These are phyloP conservation scores for Cephaloascus fragrans DNA, from an alignment of 805 yeast species.

Conservation along the genomic window DNA sequence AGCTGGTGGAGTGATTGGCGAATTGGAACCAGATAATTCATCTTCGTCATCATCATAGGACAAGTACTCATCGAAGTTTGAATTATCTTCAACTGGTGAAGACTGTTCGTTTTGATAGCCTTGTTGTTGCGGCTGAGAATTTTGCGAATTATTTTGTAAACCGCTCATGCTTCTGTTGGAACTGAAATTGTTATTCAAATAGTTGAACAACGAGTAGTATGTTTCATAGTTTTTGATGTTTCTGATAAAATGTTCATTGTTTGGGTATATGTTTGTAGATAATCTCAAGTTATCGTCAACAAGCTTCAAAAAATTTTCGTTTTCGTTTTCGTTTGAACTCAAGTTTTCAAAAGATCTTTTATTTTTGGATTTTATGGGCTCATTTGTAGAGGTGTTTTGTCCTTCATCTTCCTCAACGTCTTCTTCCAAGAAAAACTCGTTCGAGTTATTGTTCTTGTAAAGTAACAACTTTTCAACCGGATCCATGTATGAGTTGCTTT, in stretches of 20 bases:
- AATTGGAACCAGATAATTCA: conserved; percentile 5
- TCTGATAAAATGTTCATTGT: neutral
- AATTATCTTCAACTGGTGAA: conserved; percentile 12
- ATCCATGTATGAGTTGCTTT: no score
- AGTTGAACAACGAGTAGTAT: neutral
- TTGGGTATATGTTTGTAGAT: neutral
- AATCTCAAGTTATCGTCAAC: neutral
- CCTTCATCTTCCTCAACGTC: neutral
- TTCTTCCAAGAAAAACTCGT: conserved; percentile 15
- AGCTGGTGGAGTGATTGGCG: neutral
- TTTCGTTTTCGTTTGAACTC: neutral
- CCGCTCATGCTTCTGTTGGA: conserved; percentile 6
- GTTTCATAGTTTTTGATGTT: neutral
- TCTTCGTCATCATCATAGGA: conserved; percentile 21
- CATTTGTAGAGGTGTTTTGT: no score
- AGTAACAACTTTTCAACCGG: conserved; percentile 32
- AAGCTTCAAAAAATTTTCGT: neutral
- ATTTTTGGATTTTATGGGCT: no score
- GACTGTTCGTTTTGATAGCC: neutral
- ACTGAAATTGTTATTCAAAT: neutral
- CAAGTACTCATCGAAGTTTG: conserved; percentile 23
- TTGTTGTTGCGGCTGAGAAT: neutral
- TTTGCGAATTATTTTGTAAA: conserved; percentile 11
- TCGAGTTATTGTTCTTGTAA: conserved; percentile 16
- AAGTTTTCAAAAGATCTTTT: neutral